Conservation (phyloP, 148 eudicot genomes). For the Cornus kousa region DNA sequence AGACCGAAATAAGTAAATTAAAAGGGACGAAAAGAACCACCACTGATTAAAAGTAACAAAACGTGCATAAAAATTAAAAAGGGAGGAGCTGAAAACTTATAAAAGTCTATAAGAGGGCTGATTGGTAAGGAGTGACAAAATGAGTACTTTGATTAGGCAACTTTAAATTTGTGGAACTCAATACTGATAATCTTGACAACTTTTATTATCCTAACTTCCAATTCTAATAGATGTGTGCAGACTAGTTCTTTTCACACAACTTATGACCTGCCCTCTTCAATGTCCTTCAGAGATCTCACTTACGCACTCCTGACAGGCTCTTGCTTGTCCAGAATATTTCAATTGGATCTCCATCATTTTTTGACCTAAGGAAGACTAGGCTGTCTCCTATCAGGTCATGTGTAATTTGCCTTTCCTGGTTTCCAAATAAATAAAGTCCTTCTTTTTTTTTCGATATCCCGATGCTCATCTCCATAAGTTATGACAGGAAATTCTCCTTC, state of each 20-base stretch:
- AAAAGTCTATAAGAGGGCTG: no score
- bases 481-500: background rate
- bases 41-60: no score
- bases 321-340: background rate
- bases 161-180: no score
- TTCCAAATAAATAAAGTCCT: background rate
- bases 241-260: background rate
- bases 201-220: background rate
- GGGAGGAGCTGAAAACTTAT: no score
- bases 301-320: background rate
- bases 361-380: background rate
- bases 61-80: background rate
- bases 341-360: background rate
- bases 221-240: background rate
- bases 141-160: background rate
- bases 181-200: background rate
- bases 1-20: constrained; percentile 2
- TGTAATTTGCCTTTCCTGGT: background rate
- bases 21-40: background rate
- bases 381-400: background rate
- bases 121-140: background rate
- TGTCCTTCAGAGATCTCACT: background rate
- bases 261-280: background rate
- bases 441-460: background rate
- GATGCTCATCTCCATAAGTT: background rate